Percentiles rank a stretch among this genome's conserved stretches.
phyloP scores from a whole-genome alignment of 2,329 filamentous ascomycete genomes.

The Neonectria ditissima region DNA sequence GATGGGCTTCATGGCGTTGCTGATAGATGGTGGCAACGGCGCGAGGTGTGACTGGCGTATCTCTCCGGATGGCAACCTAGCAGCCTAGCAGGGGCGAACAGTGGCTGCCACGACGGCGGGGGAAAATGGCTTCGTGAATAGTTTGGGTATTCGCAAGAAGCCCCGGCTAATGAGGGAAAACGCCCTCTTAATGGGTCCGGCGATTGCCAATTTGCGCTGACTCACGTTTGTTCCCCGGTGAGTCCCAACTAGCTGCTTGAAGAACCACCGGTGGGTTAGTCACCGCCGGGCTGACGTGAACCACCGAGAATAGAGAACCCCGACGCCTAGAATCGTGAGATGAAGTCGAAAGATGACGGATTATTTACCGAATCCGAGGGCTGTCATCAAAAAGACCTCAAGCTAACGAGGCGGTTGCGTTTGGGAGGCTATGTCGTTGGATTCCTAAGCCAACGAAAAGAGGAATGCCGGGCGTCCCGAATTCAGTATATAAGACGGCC shows the following conservation, averaged over 20 bases:
- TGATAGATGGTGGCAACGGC: constrained; percentile 18
- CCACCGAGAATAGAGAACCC: background rate
- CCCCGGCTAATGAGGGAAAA: background rate
- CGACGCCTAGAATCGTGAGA: background rate
- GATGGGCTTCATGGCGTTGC: constrained; percentile 50
- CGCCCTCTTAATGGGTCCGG: background rate
- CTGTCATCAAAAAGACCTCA: background rate
- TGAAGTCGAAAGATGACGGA: background rate
- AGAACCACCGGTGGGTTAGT: background rate
- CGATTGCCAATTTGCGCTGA: background rate
- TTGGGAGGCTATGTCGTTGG: background rate
- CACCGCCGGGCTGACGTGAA: background rate
- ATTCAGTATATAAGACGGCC: background rate
- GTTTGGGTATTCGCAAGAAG: background rate
- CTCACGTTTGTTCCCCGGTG: background rate
- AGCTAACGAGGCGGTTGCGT: background rate
- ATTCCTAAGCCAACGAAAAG: too few species aligned
- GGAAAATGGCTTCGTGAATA: background rate
- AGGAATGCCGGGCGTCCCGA: background rate
- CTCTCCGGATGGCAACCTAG: background rate
- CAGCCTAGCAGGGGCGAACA: background rate
- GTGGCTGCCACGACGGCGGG: background rate
- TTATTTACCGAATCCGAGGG: background rate
- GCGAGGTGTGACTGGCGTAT: background rate
- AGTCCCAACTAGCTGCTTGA: background rate